Conservation (phyloP, 257 asterid species). For the Euphrasia confusa region DNA sequence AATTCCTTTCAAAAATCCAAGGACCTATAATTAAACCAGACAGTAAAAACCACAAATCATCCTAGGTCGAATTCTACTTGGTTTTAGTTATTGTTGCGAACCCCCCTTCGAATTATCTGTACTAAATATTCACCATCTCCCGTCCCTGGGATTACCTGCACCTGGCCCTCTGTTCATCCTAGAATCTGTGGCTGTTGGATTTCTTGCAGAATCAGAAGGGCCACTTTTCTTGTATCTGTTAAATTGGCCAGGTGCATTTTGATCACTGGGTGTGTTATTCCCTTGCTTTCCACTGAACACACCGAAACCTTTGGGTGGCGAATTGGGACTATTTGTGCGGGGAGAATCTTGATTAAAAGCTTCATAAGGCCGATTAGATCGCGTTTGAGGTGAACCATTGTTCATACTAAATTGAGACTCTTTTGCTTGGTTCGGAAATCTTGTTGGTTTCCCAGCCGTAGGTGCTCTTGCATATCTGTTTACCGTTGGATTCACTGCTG, state of each 20-base stretch:
- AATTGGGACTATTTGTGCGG: slow-evolving; percentile 21
- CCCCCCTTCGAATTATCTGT: slow-evolving; percentile 17
- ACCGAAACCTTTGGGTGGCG: slow-evolving; percentile 47
- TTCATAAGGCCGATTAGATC: slow-evolving; percentile 23
- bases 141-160: slow-evolving; percentile 28
- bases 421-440: slow-evolving; percentile 20
- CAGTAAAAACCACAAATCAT: slow-evolving; percentile 1
- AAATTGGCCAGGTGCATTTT: slow-evolving; percentile 26
- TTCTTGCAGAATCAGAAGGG: slow-evolving; percentile 32
- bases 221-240: slow-evolving; percentile 55
- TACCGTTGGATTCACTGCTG: slow-evolving; percentile 13
- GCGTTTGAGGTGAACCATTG: slow-evolving; percentile 18
- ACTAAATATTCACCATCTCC: slow-evolving; percentile 33
- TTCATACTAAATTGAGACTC: neutral
- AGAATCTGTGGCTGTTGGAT: slow-evolving; percentile 25
- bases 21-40: slow-evolving; percentile 3
- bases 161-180: slow-evolving; percentile 31
- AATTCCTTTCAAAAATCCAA: slow-evolving; percentile 20
- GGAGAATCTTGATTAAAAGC: slow-evolving; percentile 32
- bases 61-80: slow-evolving; percentile 22
- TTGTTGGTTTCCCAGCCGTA: slow-evolving; percentile 24
- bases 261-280: slow-evolving; percentile 24
- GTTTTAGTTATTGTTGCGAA: slow-evolving; percentile 26
- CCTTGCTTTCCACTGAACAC: slow-evolving; percentile 33
- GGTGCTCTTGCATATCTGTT: slow-evolving; percentile 45